phyloP scores from a whole-genome alignment of 2,329 filamentous ascomycete genomes.

The Paecilomyces formosus region DNA sequence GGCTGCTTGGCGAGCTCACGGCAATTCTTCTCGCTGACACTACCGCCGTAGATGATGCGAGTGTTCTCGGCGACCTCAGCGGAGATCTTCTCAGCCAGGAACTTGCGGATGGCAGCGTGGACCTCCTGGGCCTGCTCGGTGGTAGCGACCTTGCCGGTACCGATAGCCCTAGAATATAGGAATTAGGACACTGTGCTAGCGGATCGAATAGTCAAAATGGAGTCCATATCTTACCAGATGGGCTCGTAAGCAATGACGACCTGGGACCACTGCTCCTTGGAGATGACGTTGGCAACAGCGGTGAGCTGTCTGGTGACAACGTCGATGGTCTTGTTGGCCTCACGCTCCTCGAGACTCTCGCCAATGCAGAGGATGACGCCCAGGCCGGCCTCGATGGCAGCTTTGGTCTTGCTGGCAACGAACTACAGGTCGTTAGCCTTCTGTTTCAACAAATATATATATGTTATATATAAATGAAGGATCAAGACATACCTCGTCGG shows the following conservation, averaged over 20 bases:
- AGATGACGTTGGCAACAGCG: slow-evolving; percentile 62
- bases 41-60: slow-evolving; percentile 92
- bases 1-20: slow-evolving; percentile 80
- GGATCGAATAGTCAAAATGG: background rate
- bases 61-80: slow-evolving; percentile 75
- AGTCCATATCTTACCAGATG: slow-evolving; percentile 70
- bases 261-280: slow-evolving; percentile 78
- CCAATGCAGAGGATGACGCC: slow-evolving; percentile 96
- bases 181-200: background rate
- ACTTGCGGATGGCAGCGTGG: slow-evolving; percentile 83
- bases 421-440: slow-evolving; percentile 38
- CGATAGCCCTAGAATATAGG: slow-evolving; percentile 50
- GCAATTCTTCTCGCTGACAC: slow-evolving; percentile 98
- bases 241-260: slow-evolving; percentile 98
- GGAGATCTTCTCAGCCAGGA: slow-evolving; percentile 70
- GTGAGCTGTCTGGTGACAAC: slow-evolving; percentile 67
- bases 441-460: background rate
- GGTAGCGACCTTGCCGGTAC: slow-evolving; percentile 87
- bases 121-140: slow-evolving; percentile 90
- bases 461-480: too few relatives aligned
- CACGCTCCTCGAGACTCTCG: slow-evolving; percentile 88
- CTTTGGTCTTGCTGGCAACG: slow-evolving; percentile 90
- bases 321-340: slow-evolving; percentile 75
- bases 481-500: slow-evolving; percentile 53
- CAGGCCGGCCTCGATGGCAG: slow-evolving; percentile 76